These are phyloP conservation scores for Lasiosphaeria ovina DNA, from an alignment of 495 filamentous ascomycete genomes.

Conservation along the genomic window DNA sequence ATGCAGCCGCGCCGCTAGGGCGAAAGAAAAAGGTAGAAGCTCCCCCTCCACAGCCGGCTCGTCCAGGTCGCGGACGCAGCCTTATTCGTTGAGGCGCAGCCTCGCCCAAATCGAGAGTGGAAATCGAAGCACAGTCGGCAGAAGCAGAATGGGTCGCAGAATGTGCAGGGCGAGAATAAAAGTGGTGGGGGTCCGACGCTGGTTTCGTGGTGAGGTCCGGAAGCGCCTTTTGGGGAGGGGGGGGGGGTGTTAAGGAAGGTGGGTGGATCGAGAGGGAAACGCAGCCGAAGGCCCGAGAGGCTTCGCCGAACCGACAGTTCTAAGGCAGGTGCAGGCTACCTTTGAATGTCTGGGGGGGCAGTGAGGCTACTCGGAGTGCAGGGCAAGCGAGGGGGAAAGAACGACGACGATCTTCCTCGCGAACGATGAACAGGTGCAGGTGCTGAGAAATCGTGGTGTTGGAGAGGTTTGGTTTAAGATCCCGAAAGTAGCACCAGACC, in stretches of 20 bases:
- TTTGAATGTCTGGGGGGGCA: constrained; percentile 18
- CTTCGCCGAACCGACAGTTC: constrained; percentile 20
- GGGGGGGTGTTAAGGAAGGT: constrained; percentile 7
- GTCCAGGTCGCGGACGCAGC: constrained; percentile 15
- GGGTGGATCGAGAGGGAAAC: background rate
- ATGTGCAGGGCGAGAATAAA: background rate
- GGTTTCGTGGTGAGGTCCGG: constrained; percentile 5
- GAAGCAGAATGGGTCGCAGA: background rate
- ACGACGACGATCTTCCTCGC: background rate
- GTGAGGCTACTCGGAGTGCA: background rate
- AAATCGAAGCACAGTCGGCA: constrained; percentile 4
- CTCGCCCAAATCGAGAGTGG: constrained; percentile 18
- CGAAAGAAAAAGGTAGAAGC: constrained; percentile 35
- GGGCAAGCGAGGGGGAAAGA: background rate
- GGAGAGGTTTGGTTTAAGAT: constrained; percentile 20
- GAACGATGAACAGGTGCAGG: constrained; percentile 14
- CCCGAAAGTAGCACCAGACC: constrained; percentile 17
- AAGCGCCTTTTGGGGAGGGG: constrained; percentile 9
- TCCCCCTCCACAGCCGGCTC: constrained; percentile 50
- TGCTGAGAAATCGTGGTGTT: constrained; percentile 12
- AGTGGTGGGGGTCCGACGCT: background rate
- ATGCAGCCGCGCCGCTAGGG: constrained; percentile 54
- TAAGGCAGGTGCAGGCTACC: constrained; percentile 41
- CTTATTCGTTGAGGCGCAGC: constrained; percentile 23
- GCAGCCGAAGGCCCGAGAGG: background rate